Evolutionary conservation across 345 rosid species (phyloP).

Genomic region (Arabidopsis suecica): DNA sequence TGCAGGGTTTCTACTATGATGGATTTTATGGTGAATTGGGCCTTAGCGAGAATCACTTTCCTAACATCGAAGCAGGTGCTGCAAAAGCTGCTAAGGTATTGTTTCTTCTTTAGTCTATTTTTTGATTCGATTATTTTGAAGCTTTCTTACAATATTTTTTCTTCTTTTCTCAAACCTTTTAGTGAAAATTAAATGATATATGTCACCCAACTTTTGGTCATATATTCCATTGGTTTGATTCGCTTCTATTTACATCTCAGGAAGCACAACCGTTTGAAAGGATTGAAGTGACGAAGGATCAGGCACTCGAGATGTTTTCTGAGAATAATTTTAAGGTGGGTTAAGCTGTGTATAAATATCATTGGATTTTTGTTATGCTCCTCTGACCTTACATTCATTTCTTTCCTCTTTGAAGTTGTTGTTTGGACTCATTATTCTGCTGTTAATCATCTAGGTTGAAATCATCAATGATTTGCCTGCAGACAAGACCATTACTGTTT

Average conservation of each 20-base stretch:
- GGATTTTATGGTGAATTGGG: conserved; percentile 90
- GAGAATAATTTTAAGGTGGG: conserved; percentile 90
- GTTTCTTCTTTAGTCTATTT: conserved; percentile 16
- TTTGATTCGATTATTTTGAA: conserved; percentile 6
- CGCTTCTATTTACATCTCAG: conserved; percentile 46
- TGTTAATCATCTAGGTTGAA: conserved; percentile 68
- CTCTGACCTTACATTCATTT: conserved; percentile 11
- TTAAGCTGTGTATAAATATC: conserved; percentile 20
- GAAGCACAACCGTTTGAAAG: conserved; percentile 94
- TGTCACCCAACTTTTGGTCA: neutral
- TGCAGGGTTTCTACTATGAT: conserved; percentile 98
- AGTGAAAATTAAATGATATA: neutral
- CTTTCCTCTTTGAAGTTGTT: conserved; percentile 4
- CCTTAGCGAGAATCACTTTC: conserved; percentile 87
- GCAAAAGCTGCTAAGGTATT: conserved; percentile 76
- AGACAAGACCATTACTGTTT: conserved; percentile 93
- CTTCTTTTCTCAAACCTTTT: neutral
- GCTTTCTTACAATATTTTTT: conserved; percentile 4
- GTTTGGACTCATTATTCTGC: conserved; percentile 29
- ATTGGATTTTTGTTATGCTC: conserved; percentile 11
- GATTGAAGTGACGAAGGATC: conserved; percentile 89
- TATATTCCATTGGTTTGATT: neutral
- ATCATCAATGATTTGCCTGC: conserved; percentile 84
- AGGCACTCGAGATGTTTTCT: conserved; percentile 89
- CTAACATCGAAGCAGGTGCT: conserved; percentile 73